Conservation (phyloP, 768 basidiomycete genomes). For the Stropharia rugosoannulata region DNA sequence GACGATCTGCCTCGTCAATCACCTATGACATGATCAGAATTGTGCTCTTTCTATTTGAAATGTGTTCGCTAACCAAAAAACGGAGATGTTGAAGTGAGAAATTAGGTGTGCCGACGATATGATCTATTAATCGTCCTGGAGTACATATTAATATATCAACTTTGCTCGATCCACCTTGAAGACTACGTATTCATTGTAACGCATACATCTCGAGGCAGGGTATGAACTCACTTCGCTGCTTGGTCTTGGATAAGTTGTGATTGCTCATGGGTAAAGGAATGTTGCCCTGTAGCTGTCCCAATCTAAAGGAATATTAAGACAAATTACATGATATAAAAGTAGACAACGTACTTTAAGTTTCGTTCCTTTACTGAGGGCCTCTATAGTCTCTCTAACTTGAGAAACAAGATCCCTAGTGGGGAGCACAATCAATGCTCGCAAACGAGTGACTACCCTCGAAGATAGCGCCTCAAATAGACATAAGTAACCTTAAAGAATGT, state of each 20-base stretch:
- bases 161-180: constrained; percentile 85
- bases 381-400: constrained; percentile 93
- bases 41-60: not conserved
- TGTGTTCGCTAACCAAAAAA: constrained; percentile 56
- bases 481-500: not conserved
- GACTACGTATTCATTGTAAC: constrained; percentile 35
- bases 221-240: constrained; percentile 42
- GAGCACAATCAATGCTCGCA: constrained; percentile 86
- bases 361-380: constrained; percentile 79
- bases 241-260: constrained; percentile 68
- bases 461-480: constrained; percentile 58
- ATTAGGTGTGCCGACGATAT: constrained; percentile 82
- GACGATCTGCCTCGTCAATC: constrained; percentile 97
- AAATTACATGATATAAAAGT: not conserved
- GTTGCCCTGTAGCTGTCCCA: constrained; percentile 89
- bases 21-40: constrained; percentile 47
- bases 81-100: constrained; percentile 93
- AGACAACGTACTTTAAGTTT: constrained; percentile 67
- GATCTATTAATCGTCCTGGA: constrained; percentile 93
- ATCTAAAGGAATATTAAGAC: constrained; percentile 36
- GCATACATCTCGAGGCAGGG: not conserved
- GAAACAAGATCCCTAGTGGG: constrained; percentile 92
- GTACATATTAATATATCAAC: constrained; percentile 95
- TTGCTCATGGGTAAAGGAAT: constrained; percentile 93
- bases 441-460: constrained; percentile 70